Percentiles rank a stretch among this genome's conserved stretches.
These are phyloP conservation scores for Pholiota adiposa DNA, from an alignment of 1,284 basidiomycete genomes.

Conservation along the genomic window DNA sequence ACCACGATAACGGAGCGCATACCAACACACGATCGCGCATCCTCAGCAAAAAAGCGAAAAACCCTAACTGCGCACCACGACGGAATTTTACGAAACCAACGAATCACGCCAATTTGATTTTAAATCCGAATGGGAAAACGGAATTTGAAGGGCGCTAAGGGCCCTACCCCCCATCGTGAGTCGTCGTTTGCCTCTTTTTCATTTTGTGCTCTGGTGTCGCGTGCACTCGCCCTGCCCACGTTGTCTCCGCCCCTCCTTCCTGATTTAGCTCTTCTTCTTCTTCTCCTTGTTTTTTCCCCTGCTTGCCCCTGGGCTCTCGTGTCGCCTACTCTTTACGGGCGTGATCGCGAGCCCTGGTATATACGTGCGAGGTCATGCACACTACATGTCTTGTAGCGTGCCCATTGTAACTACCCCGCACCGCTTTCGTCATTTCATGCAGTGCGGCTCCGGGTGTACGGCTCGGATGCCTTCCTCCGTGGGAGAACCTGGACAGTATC, in stretches of 20 bases:
- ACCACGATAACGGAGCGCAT: background rate
- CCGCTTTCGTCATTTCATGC: background rate
- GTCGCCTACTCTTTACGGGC: no score
- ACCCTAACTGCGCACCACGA: background rate
- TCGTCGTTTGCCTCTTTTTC: constrained; percentile 9
- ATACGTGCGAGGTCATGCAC: no score
- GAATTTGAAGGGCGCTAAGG: constrained; percentile 25
- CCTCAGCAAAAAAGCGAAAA: background rate
- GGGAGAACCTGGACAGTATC: no score
- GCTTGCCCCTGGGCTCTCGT: no score
- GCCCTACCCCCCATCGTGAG: constrained; percentile 28
- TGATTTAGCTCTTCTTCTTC: background rate
- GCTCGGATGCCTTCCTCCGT: background rate
- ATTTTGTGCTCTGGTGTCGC: background rate
- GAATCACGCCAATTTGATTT: background rate
- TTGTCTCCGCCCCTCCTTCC: background rate
- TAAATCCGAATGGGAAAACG: constrained; percentile 27
- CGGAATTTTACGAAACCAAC: background rate
- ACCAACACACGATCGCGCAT: background rate
- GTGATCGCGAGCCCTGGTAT: no score
- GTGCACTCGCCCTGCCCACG: background rate
- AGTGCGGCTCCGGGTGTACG: background rate
- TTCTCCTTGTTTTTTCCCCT: constrained; percentile 2
- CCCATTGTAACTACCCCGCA: background rate
- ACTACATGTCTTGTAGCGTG: no score